A percentile compares a stretch with the other conserved stretches of the same genome.
Evolutionary conservation across 352 stramenopile species (phyloP).

Genomic region (Phytophthora lateralis): DNA sequence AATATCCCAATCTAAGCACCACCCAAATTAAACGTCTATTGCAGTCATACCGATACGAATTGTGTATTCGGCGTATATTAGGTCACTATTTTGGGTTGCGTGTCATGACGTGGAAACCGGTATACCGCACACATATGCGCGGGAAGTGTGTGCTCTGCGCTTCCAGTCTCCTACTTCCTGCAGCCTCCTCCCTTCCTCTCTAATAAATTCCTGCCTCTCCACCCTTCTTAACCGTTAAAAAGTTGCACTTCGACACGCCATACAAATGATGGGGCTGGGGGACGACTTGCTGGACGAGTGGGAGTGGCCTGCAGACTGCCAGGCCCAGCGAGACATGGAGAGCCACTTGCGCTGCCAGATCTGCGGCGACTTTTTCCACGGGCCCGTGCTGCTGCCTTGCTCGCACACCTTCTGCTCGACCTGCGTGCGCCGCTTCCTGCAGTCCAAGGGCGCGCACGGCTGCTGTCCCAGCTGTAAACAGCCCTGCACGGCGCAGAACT

Average conservation of each 20-base stretch:
- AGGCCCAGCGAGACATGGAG: constrained; percentile 74
- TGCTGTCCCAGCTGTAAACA: constrained; percentile 86
- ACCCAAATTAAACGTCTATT: not conserved
- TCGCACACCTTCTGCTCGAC: constrained; percentile 87
- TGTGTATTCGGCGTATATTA: constrained; percentile 1
- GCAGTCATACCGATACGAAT: constrained; percentile 8
- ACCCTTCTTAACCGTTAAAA: not conserved
- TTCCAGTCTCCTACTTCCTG: too few species aligned
- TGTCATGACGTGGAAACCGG: constrained; percentile 3
- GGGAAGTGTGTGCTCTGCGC: not conserved
- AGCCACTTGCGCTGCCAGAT: constrained; percentile 79
- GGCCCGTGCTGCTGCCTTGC: constrained; percentile 76
- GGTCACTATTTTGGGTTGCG: not conserved
- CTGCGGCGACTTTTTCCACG: constrained; percentile 86
- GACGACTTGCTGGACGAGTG: constrained; percentile 64
- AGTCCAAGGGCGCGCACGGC: constrained; percentile 66
- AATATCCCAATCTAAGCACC: not conserved
- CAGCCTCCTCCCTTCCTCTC: too few species aligned
- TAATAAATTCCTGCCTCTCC: not conserved
- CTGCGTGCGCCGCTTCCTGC: constrained; percentile 81
- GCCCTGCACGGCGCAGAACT: constrained; percentile 54
- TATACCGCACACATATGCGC: not conserved
- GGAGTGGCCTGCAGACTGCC: constrained; percentile 69
- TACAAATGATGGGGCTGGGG: constrained; percentile 26
- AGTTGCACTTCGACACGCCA: not conserved